A percentile compares a stretch with the other conserved stretches of the same genome.
Evolutionary conservation across 257 asterid genomes (phyloP).

Genomic region (Nemophila menziesii): DNA sequence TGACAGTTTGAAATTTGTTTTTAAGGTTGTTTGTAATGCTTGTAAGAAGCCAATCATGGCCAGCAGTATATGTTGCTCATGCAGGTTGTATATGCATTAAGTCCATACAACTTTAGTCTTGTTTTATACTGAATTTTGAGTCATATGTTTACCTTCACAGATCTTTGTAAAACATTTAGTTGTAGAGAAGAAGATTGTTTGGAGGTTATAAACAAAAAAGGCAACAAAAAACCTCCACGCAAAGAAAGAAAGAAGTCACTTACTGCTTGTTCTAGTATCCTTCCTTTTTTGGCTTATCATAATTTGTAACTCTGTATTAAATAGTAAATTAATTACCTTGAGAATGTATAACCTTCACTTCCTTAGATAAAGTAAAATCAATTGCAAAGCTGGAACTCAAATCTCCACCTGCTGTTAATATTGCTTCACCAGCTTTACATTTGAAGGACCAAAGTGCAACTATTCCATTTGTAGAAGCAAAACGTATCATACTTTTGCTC

Average conservation of each 20-base stretch:
- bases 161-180: slow-evolving; percentile 47
- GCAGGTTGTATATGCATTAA: too few relatives aligned
- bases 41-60: slow-evolving; percentile 91
- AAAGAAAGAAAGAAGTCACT: slow-evolving; percentile 60
- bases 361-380: slow-evolving; percentile 40
- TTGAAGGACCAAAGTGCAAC: slow-evolving; percentile 23
- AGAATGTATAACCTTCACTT: slow-evolving; percentile 28
- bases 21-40: slow-evolving; percentile 86
- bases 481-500: slow-evolving; percentile 26
- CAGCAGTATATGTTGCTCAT: slow-evolving; percentile 64
- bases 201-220: slow-evolving; percentile 36
- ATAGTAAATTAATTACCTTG: background rate
- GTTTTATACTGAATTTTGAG: too few relatives aligned
- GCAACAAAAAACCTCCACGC: slow-evolving; percentile 54
- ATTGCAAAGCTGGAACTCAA: slow-evolving; percentile 26
- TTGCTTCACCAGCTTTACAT: slow-evolving; percentile 32
- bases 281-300: slow-evolving; percentile 16
- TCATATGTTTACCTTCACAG: too few relatives aligned
- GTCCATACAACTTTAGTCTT: too few relatives aligned
- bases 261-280: slow-evolving; percentile 62
- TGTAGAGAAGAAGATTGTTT: slow-evolving; percentile 23
- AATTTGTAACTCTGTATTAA: too few relatives aligned
- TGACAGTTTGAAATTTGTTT: slow-evolving; percentile 15
- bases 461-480: slow-evolving; percentile 26
- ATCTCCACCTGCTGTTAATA: slow-evolving; percentile 22